phyloP scores from a whole-genome alignment of 1,139 yeast species.

The Geotrichum australiense region DNA sequence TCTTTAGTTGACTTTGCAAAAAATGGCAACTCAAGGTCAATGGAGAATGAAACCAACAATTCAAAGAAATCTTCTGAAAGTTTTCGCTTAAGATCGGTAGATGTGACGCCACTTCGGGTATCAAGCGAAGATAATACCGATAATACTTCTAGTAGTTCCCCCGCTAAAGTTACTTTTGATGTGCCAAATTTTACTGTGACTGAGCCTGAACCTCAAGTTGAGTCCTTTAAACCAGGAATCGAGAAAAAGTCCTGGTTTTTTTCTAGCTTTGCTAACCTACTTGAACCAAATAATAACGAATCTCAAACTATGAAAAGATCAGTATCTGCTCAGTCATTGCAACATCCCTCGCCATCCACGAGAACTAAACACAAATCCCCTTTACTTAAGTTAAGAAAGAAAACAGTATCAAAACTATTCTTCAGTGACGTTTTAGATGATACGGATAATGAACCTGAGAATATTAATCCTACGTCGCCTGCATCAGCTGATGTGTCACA shows the following conservation, averaged over 20 bases:
- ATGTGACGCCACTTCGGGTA: not conserved
- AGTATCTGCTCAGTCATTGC: constrained; percentile 10
- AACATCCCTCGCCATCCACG: constrained; percentile 1
- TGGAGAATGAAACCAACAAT: constrained; percentile 1
- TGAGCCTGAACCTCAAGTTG: constrained; percentile 5
- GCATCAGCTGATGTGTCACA: constrained; percentile 2
- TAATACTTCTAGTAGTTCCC: constrained; percentile 7
- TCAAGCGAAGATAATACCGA: constrained; percentile 8
- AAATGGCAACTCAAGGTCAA: not conserved
- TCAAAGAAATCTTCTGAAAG: constrained; percentile 7
- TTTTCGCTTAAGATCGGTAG: constrained; percentile 2
- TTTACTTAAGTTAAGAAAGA: constrained; percentile 19
- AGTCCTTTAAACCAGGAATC: not conserved
- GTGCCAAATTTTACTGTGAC: constrained; percentile 7
- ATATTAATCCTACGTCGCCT: constrained; percentile 1
- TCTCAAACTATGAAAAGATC: constrained; percentile 7
- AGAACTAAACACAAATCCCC: constrained; percentile 18
- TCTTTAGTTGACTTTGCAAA: constrained; percentile 12
- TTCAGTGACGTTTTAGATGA: constrained; percentile 15
- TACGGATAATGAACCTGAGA: not conserved
- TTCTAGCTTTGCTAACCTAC: constrained; percentile 9
- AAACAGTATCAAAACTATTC: constrained; percentile 21
- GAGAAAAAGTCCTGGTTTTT: constrained; percentile 11
- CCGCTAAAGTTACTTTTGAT: constrained; percentile 10
- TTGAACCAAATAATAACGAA: constrained; percentile 11